A percentile compares a stretch with the other conserved stretches of the same genome.
phyloP scores from a whole-genome alignment of 208 protist species.

The Trichomonas gallinae region DNA sequence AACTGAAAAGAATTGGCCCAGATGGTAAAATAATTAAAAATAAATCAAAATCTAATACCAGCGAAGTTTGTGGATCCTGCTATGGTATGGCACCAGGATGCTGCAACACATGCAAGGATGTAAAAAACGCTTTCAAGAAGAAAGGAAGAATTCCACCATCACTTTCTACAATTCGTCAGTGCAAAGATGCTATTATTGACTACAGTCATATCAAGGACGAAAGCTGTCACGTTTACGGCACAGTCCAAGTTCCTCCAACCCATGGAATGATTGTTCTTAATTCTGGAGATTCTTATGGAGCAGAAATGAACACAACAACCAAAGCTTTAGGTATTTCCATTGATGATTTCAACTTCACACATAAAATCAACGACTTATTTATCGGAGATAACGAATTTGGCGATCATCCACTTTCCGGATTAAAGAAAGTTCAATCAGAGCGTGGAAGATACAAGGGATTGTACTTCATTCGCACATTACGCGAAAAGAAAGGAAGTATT shows the following conservation, averaged over 20 bases:
- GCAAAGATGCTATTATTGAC: not conserved
- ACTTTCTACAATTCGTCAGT: not conserved
- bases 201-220: not conserved
- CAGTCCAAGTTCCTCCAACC: not conserved
- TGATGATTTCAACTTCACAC: not conserved
- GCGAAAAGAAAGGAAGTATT: not conserved
- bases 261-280: not conserved
- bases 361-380: not conserved
- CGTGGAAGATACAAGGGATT: not conserved
- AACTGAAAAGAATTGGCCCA: not conserved
- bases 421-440: not conserved
- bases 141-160: not conserved
- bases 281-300: not conserved
- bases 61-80: not conserved
- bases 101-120: not conserved
- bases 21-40: not conserved
- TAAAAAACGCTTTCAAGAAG: not conserved
- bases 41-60: not conserved
- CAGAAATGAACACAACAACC: not conserved
- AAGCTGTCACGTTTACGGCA: not conserved
- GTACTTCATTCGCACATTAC: not conserved
- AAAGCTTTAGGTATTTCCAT: not conserved
- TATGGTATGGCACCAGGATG: not conserved
- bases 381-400: not conserved
- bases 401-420: not conserved